phyloP scores from a whole-genome alignment of 2,329 filamentous ascomycete species.

The Xylariaceae sp. region DNA sequence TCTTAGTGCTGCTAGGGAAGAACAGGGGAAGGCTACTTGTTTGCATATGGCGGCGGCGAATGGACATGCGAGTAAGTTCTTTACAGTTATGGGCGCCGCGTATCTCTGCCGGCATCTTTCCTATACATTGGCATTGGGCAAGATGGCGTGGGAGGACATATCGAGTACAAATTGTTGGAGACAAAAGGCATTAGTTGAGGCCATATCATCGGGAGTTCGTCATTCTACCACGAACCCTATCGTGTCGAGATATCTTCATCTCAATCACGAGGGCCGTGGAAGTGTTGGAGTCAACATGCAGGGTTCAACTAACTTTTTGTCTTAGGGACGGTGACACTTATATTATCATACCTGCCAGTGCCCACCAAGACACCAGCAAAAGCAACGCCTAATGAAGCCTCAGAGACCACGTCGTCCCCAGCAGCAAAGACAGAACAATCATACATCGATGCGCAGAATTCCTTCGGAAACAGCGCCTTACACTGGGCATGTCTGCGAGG shows the following conservation, averaged over 20 bases:
- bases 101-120: not conserved
- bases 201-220: too few species aligned
- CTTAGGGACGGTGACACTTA: constrained; percentile 41
- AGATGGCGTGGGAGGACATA: too few species aligned
- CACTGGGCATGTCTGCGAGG: constrained; percentile 94
- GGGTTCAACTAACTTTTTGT: constrained; percentile 8
- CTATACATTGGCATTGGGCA: not conserved
- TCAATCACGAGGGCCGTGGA: too few species aligned
- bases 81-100: constrained; percentile 1
- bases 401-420: constrained; percentile 29
- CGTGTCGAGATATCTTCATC: too few species aligned
- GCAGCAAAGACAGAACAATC: constrained; percentile 38
- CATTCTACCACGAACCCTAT: too few species aligned
- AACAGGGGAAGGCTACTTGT: constrained; percentile 72
- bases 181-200: too few species aligned
- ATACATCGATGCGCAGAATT: constrained; percentile 67
- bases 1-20: constrained; percentile 66
- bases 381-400: not conserved
- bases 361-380: constrained; percentile 13
- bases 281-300: too few species aligned
- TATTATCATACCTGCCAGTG: constrained; percentile 21
- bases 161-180: too few species aligned
- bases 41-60: constrained; percentile 93
- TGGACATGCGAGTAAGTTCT: constrained; percentile 66
- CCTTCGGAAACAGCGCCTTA: constrained; percentile 81